Percentiles rank a stretch among this genome's conserved stretches.
Evolutionary conservation across 2,329 filamentous ascomycete genomes (phyloP).

Genomic region (Sporothrix humicola): DNA sequence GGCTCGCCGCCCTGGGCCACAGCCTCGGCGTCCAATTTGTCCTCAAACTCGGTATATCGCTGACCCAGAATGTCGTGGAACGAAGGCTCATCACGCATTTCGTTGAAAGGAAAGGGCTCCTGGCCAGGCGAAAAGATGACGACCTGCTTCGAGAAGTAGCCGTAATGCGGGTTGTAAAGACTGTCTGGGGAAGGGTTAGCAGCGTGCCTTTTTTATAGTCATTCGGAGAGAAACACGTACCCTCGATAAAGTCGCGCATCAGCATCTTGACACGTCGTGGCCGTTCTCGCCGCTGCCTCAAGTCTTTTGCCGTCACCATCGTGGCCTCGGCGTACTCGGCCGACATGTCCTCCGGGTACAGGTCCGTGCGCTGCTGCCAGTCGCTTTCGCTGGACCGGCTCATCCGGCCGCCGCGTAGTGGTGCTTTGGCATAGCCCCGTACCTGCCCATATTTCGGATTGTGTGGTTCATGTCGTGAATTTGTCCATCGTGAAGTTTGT

Average conservation of each 20-base stretch:
- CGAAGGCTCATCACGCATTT: slow-evolving; percentile 79
- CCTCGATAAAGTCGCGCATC: slow-evolving; percentile 96
- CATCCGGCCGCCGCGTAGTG: slow-evolving; percentile 36
- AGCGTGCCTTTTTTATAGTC: background rate
- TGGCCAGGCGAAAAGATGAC: slow-evolving; percentile 94
- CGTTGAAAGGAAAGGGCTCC: slow-evolving; percentile 85
- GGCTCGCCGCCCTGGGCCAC: slow-evolving; percentile 62
- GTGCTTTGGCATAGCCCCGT: slow-evolving; percentile 39
- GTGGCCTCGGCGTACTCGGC: slow-evolving; percentile 84
- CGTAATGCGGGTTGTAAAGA: slow-evolving; percentile 91
- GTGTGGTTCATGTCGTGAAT: slow-evolving; percentile 16
- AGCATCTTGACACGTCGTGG: slow-evolving; percentile 94
- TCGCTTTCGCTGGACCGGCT: slow-evolving; percentile 63
- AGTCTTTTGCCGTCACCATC: slow-evolving; percentile 79
- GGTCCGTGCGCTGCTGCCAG: slow-evolving; percentile 84
- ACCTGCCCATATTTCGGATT: background rate
- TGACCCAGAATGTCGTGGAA: slow-evolving; percentile 79
- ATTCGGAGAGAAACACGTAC: slow-evolving; percentile 50
- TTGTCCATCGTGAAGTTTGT: slow-evolving; percentile 36
- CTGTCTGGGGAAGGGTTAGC: slow-evolving; percentile 65
- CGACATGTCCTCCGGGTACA: slow-evolving; percentile 76
- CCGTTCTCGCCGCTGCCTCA: slow-evolving; percentile 74
- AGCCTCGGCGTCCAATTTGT: slow-evolving; percentile 75
- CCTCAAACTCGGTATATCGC: slow-evolving; percentile 89
- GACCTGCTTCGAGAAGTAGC: slow-evolving; percentile 95